Base-by-base conservation (phyloP, 805 yeast genomes). In the Candida berthetii region DNA sequence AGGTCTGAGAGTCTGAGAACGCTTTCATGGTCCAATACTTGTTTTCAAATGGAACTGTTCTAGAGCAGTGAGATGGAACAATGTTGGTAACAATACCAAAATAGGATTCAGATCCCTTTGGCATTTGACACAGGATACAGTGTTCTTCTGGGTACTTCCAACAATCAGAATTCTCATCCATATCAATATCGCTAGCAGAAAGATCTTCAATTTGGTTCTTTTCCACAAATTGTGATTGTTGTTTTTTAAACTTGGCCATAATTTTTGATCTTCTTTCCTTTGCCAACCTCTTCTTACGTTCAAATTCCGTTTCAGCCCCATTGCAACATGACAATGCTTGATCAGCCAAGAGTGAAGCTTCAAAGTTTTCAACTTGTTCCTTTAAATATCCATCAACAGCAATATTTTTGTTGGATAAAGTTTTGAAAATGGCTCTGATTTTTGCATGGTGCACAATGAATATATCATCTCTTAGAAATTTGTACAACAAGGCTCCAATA, bases 91-190 rank as follows among this genome's bases (percentile, higher is more conserved):
- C 76, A n/a, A 83, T 71, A 0, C 96, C 96, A 60, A 82, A 85
- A 0, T 85, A 75, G 4, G 83, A 85, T 18, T 74, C 74, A 17
- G 75, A 74, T 17, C 70, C 71, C 1, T 80, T 72, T 0, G 87
- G 81, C 77, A 84, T 85, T 49, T 87, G 89, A 58, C 96, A 88
- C 14, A 88, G 64, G 31, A 88, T 80, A 57, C 96, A 88, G 47
- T 79, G 84, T 25, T 78, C 79, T 25, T 77, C 79, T 0, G 95
- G 93, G 50, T 76, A 86, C 29, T 64, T 66, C 91, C 90, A 84
- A 3, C 35, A 66, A 15, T 49, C 61, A n/a, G 58, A 66, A 17
- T 48, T 54, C 9, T 52, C 61, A 7, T 62, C 73, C 65, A 67
- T 67, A 33, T 69, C 79, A 9, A 60, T 61, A 41, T 50, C 55